Base-by-base conservation (phyloP, 2,329 filamentous ascomycete species). In the Raffaelea ambrosiae region DNA sequence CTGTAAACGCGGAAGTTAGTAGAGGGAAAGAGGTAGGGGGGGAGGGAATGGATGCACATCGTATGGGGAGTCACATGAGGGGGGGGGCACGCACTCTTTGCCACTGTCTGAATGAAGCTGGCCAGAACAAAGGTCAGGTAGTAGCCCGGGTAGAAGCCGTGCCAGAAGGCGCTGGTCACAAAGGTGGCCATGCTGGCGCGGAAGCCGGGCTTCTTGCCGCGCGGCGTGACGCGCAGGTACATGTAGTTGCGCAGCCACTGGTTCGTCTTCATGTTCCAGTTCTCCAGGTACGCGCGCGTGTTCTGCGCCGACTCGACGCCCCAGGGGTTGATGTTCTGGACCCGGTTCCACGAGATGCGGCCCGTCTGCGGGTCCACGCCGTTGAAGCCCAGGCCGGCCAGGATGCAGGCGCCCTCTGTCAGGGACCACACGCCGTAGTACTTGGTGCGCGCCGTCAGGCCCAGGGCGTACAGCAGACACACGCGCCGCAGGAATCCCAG, bases 251-350 rank as follows among this genome's bases (percentile, higher is more conserved):
- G 81, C 52, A 98, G 71, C 93, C 93, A 98, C 59, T 88, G 81
- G 64, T 96, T 98, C 13, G 93, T 98, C 66, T 97, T 97, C 71
- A 96, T 95, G 65, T 98, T 98, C 93, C 93, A 98, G 59, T 81
- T 86, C 43, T 84, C 91, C 3, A 98, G 76, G 59, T 93, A 97
- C 2, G 81, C 89, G 47, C 91, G 83, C n/a, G 87, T 86, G 63
- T 97, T 98, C 66, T 96, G 90, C 1, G 91, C 93, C 1, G 81
- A 74, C 68, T 98, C 93, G 23, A 98, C 86, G 3, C 79, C 81
- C 75, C 82, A 84, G 0, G 93, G 86, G 55, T 86, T 82, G 56
- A 98, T 88, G 61, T 98, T 98, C 57, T 88, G 84, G 18, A 97
- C 71, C 23, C 91, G 82, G 60, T 95, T 83, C 86, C 93, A 98